These are phyloP conservation scores for Beauveria caledonica DNA, from an alignment of 2,329 filamentous ascomycete species.

Conservation along the genomic window DNA sequence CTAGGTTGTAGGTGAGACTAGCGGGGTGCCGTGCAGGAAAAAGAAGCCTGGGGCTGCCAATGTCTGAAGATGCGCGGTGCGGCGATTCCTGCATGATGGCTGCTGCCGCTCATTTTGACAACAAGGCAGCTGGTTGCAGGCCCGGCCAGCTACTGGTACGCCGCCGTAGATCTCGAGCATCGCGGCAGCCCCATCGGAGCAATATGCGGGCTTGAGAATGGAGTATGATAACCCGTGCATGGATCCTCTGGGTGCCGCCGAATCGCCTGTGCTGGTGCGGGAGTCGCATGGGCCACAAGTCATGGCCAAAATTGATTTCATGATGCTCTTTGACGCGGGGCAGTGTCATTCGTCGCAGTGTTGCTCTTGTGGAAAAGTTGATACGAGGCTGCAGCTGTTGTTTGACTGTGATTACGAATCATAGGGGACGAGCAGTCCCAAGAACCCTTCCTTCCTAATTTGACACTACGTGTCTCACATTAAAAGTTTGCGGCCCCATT, in stretches of 20 bases:
- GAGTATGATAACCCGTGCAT: neutral
- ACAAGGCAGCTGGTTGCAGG: constrained; percentile 1
- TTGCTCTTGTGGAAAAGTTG: neutral
- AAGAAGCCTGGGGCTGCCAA: neutral
- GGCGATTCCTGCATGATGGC: constrained; percentile 9
- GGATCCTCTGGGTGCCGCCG: neutral
- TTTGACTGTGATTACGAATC: neutral
- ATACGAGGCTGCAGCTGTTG: constrained; percentile 2
- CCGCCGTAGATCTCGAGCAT: constrained; percentile 9
- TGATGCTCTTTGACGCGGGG: neutral
- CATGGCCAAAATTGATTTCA: neutral
- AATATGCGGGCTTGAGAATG: constrained; percentile 8
- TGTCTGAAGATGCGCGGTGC: constrained; percentile 6
- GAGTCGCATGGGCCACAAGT: neutral
- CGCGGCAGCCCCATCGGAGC: constrained; percentile 9
- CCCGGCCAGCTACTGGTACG: constrained; percentile 6
- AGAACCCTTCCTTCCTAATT: neutral
- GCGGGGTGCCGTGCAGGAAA: neutral
- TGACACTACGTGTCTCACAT: constrained; percentile 1
- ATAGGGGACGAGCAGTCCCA: neutral
- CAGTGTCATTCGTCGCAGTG: neutral
- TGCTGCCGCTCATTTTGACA: constrained; percentile 3
- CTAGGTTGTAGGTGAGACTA: neutral
- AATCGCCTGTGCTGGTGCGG: neutral
- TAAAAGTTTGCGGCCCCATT: neutral